Evolutionary conservation across 2,329 filamentous ascomycete species (phyloP).

Genomic region (Didymella exigua): DNA sequence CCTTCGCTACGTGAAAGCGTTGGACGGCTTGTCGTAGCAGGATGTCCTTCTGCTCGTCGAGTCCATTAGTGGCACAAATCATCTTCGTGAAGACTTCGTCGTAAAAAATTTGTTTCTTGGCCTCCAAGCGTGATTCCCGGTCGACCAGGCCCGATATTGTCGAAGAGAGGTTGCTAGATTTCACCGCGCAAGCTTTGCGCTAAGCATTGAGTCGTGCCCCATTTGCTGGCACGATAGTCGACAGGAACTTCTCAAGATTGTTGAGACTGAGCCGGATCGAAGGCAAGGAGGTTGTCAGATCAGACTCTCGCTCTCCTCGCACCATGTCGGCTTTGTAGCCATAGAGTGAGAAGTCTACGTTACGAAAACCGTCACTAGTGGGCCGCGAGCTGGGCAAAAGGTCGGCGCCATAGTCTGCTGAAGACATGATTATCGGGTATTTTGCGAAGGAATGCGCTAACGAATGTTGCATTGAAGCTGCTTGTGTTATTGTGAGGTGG

Average conservation of each 20-base stretch:
- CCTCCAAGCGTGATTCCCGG: background rate
- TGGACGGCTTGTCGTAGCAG: background rate
- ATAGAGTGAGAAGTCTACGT: no score
- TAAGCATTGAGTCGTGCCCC: background rate
- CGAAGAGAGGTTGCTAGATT: background rate
- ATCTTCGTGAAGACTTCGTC: background rate
- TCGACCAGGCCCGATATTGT: background rate
- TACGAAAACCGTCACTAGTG: background rate
- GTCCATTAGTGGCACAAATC: no score
- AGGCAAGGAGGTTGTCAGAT: no score
- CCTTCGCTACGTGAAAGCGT: background rate
- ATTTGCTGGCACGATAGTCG: background rate
- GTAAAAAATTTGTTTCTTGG: background rate
- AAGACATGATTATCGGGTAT: background rate
- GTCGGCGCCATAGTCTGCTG: background rate
- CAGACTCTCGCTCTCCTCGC: no score
- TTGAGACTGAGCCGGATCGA: no score
- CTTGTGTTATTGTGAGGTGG: background rate
- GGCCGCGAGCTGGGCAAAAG: background rate
- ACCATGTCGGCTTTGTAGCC: no score
- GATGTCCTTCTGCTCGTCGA: background rate
- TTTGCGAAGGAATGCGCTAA: background rate
- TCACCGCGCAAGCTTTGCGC: background rate
- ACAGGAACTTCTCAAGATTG: no score
- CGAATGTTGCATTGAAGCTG: background rate